Evolutionary conservation across 441 rosid species (phyloP), one percentile per base, ranked within the genome.

Genomic region (Geranium incanum): DNA sequence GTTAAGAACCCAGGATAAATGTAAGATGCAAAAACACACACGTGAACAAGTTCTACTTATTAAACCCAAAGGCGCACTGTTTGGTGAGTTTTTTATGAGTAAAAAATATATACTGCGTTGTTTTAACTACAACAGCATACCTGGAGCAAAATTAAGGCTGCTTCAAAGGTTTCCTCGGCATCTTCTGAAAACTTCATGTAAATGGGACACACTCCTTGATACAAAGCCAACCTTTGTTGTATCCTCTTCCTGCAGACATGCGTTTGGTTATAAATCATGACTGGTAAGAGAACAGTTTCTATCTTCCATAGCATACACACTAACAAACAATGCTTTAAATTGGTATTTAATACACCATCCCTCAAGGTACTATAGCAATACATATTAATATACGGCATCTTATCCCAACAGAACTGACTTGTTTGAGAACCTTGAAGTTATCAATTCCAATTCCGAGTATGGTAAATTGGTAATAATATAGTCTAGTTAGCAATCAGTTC

Each of bases 201-300:
- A 71, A 95, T 83, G 67, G 99, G 93, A 63, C 97, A 89, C 43
- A 90, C 90, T 77, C 99, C 98, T 83, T 92, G 96, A 79, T 95
- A 90, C 70, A 88, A 80, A 66, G 99, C 96, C 78, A 92, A 73
- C 73, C 98, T 86, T 79, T 92, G 97, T 16, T 86, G 92, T 81
- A 92, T 88, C 80, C 78, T 87, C 86, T 88, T 89, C 80, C 99
- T 92, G 84, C 79, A 85, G 60, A 71, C 76, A 71, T 66, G 70
- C 68, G 33, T 28, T 28, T 28, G 33, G 33, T 28, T 28, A 28
- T 28, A 28, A 28, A 19, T 59, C 13, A 15, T 15, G 64, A 6
- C 11, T 15, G 19, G 28, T 4, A 15, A 55, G n/a, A 55, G 28
- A 4, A 55, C 16, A 55, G 19, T 55, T 15, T 55, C 6, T 19